These are phyloP conservation scores for Allodekkera sacchari DNA, from an alignment of 805 yeast genomes.

Conservation along the genomic window DNA sequence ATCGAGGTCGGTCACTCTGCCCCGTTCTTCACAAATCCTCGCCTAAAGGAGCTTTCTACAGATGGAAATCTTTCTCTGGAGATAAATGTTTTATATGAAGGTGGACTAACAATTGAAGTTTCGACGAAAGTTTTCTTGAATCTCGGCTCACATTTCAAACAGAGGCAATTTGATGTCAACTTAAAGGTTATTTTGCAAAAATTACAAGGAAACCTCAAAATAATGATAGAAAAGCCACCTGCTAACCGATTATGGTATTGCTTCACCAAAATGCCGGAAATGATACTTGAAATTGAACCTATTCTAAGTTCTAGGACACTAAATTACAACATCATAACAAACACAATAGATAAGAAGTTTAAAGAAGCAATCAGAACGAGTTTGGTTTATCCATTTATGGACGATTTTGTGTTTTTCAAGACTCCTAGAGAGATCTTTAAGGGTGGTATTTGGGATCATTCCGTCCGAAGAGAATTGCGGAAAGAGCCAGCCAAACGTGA, in stretches of 20 bases:
- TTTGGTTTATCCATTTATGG: conserved; percentile 82
- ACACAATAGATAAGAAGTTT: conserved; percentile 67
- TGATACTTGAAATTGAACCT: conserved; percentile 78
- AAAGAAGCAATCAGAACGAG: conserved; percentile 74
- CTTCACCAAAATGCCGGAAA: conserved; percentile 68
- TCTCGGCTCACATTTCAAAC: conserved; percentile 66
- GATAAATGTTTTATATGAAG: conserved; percentile 59
- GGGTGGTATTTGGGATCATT: conserved; percentile 87
- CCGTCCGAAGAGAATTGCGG: conserved; percentile 13
- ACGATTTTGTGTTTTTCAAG: conserved; percentile 67
- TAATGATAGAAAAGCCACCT: conserved; percentile 82
- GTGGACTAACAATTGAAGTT: conserved; percentile 67
- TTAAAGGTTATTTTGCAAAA: conserved; percentile 60
- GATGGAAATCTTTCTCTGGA: conserved; percentile 68
- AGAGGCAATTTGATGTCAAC: conserved; percentile 64
- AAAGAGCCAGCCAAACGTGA: background rate
- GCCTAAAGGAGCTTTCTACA: conserved; percentile 58
- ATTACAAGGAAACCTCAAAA: conserved; percentile 64
- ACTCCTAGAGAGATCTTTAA: conserved; percentile 66
- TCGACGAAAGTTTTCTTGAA: conserved; percentile 74
- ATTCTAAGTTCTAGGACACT: conserved; percentile 80
- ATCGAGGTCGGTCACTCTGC: conserved; percentile 73
- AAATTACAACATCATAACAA: conserved; percentile 70
- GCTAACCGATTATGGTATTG: conserved; percentile 87
- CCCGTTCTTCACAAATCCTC: conserved; percentile 72